Evolutionary conservation across 2,329 filamentous ascomycete genomes (phyloP).

Genomic region (Cadophora malorum): DNA sequence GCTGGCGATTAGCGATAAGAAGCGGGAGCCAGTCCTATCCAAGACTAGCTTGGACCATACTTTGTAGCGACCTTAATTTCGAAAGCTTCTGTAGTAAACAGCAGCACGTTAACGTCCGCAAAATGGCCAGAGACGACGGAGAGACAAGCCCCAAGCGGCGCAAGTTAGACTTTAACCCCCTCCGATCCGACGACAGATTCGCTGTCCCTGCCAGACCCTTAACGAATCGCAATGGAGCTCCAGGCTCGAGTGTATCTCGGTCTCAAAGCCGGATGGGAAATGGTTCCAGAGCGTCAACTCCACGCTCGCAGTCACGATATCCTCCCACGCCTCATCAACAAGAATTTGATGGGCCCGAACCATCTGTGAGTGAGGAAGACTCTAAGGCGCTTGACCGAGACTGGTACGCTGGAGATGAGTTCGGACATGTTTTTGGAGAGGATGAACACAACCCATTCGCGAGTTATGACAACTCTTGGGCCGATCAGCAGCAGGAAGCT

Average conservation of each 20-base stretch:
- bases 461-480: slow-evolving; percentile 73
- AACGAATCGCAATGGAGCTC: slow-evolving; percentile 31
- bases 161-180: slow-evolving; percentile 65
- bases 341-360: slow-evolving; percentile 68
- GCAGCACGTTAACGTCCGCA: slow-evolving; percentile 17
- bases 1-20: slow-evolving; percentile 19
- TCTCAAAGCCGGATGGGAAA: slow-evolving; percentile 47
- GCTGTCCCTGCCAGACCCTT: slow-evolving; percentile 45
- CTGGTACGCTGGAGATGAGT: slow-evolving; percentile 91
- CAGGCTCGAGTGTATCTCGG: slow-evolving; percentile 48
- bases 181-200: slow-evolving; percentile 62
- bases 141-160: slow-evolving; percentile 65
- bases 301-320: slow-evolving; percentile 43
- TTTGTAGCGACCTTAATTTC: background rate
- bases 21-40: slow-evolving; percentile 11
- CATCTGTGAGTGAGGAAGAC: slow-evolving; percentile 69
- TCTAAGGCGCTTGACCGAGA: slow-evolving; percentile 82
- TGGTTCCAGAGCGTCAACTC: slow-evolving; percentile 44
- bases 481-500: slow-evolving; percentile 73
- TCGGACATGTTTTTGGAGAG: slow-evolving; percentile 84
- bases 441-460: slow-evolving; percentile 94
- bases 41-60: background rate
- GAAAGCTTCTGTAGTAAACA: background rate
- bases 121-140: slow-evolving; percentile 50
- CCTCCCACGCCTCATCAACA: slow-evolving; percentile 51